These are phyloP conservation scores for Dissophora globulifera DNA, from an alignment of 192 early-diverging fungal genomes.

Conservation along the genomic window DNA sequence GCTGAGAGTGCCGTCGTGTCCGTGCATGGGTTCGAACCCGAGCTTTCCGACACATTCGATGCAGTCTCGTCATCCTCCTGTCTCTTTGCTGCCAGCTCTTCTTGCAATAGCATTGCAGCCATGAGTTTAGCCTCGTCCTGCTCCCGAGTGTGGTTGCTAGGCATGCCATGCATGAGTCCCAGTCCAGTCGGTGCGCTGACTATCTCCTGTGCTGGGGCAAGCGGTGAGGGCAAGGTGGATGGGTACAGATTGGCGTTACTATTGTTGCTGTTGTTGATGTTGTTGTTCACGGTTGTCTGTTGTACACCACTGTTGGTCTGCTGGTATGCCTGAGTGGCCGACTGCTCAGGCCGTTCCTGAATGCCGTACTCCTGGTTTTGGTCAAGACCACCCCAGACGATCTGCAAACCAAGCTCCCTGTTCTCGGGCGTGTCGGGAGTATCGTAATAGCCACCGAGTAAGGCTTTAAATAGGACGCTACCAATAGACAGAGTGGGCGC, in stretches of 20 bases:
- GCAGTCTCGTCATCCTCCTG: slow-evolving; percentile 26
- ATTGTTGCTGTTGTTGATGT: too few species aligned
- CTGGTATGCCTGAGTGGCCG: background rate
- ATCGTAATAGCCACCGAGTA: slow-evolving; percentile 56
- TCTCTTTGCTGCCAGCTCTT: slow-evolving; percentile 11
- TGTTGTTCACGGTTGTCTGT: too few species aligned
- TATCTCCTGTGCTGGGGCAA: slow-evolving; percentile 36
- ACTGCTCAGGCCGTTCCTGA: slow-evolving; percentile 23
- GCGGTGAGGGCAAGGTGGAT: slow-evolving; percentile 3
- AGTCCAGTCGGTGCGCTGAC: background rate
- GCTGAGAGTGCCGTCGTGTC: slow-evolving; percentile 30
- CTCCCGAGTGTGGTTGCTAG: slow-evolving; percentile 3
- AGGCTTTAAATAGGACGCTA: slow-evolving; percentile 62
- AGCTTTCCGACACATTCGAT: slow-evolving; percentile 19
- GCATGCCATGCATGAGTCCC: slow-evolving; percentile 7
- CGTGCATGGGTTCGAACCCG: slow-evolving; percentile 26
- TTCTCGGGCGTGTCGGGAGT: slow-evolving; percentile 26
- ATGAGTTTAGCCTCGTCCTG: slow-evolving; percentile 31
- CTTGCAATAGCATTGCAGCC: slow-evolving; percentile 19
- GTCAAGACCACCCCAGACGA: slow-evolving; percentile 42
- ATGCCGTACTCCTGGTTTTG: slow-evolving; percentile 29
- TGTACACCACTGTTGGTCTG: background rate
- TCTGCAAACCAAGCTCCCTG: slow-evolving; percentile 32
- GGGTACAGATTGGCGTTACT: too few species aligned
- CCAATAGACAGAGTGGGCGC: slow-evolving; percentile 67